Conservation (phyloP, 768 basidiomycete species). For the Lactifluus hygrophoroides region DNA sequence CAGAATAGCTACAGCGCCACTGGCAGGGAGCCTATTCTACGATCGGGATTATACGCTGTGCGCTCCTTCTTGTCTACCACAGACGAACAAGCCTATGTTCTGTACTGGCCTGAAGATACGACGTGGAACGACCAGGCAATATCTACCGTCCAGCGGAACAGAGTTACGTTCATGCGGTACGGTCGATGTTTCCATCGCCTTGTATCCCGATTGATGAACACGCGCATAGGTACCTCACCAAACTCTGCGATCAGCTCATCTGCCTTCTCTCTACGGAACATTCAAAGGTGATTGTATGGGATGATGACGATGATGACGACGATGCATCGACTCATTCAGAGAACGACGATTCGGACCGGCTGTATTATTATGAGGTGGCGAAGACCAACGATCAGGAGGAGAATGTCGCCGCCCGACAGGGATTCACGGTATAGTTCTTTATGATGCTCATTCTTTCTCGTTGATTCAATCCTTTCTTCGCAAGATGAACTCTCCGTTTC, state of each 20-base stretch:
- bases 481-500: not conserved
- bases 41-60: constrained; percentile 45
- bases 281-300: constrained; percentile 39
- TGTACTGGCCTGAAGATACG: constrained; percentile 55
- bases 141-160: constrained; percentile 40
- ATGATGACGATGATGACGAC: constrained; percentile 27
- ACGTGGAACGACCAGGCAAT: constrained; percentile 49
- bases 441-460: not conserved
- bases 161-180: constrained; percentile 57
- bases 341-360: constrained; percentile 37
- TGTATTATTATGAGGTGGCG: constrained; percentile 46
- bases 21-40: constrained; percentile 27
- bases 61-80: constrained; percentile 17
- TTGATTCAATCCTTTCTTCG: not conserved
- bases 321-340: constrained; percentile 29
- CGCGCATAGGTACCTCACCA: constrained; percentile 11
- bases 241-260: constrained; percentile 42
- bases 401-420: constrained; percentile 34
- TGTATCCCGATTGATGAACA: not conserved
- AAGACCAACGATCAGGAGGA: constrained; percentile 55
- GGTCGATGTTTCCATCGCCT: not conserved
- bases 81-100: constrained; percentile 33
- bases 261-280: constrained; percentile 45
- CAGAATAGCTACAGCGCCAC: constrained; percentile 14
- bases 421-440: constrained; percentile 36